Evolutionary conservation across 306 rosid species (phyloP).

Genomic region (Senna tora): DNA sequence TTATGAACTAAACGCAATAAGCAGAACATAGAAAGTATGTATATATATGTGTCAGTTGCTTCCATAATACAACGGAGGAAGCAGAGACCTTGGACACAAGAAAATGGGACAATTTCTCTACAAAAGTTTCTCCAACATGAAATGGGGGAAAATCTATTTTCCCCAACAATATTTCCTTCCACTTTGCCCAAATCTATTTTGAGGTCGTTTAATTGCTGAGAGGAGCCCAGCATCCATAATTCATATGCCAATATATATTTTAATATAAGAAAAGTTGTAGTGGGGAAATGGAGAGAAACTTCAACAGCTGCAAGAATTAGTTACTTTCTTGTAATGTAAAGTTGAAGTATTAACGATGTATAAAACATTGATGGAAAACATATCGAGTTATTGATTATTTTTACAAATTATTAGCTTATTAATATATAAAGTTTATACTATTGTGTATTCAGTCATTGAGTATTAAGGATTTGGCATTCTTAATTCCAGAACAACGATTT

Average conservation of each 20-base stretch:
- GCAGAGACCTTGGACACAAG: slow-evolving; percentile 10
- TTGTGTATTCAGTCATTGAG: not conserved
- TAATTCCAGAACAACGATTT: not conserved
- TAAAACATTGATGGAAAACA: not conserved
- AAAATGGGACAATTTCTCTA: slow-evolving; percentile 1
- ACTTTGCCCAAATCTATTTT: slow-evolving; percentile 13
- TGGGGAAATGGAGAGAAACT: not conserved
- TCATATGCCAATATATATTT: not conserved
- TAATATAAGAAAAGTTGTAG: not conserved
- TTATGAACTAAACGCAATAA: not conserved
- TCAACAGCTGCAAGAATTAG: not conserved
- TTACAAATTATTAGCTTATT: not conserved
- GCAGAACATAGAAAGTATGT: not conserved
- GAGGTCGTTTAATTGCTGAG: not conserved
- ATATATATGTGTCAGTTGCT: not conserved
- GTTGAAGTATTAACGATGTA: not conserved
- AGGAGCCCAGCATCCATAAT: slow-evolving; percentile 1
- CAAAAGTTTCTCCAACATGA: slow-evolving; percentile 25
- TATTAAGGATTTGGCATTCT: not conserved
- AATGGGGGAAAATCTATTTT: not conserved
- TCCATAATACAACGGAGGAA: slow-evolving; percentile 4
- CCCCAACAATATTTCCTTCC: slow-evolving; percentile 16
- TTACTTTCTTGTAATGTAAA: not conserved
- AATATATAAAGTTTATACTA: not conserved
- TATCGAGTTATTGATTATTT: not conserved